Evolutionary conservation across 2,329 filamentous ascomycete species (phyloP), one percentile per base, ranked within the genome.

Genomic region (Waltergamsia citrina): DNA sequence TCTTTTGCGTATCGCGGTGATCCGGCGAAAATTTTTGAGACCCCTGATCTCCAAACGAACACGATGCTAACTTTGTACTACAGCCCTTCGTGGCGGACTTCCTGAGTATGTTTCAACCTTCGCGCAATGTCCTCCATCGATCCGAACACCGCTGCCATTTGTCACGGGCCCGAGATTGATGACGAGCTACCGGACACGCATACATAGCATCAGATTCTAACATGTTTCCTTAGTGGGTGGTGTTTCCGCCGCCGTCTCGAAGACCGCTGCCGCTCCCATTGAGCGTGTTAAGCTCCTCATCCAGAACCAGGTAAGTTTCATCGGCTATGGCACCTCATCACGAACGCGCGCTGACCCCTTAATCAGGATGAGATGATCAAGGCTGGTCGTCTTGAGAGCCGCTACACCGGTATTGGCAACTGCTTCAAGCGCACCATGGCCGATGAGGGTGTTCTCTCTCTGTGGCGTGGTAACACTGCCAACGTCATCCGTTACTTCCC

Each of bases 401-500:
- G 90, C 71, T 98, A 95, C 79, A 69, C 71, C 57, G 92, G 92
- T 66, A 96, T 98, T 63, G 59, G 46, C 42, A 92, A 98, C 66
- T 96, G 92, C 78, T 98, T 98, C 83, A 73, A 71, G 58, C 85
- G 92, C 65, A 96, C 92, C 62, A 77, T 76, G 48, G 79, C 80
- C 58, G 74, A 84, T 49, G 92, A 98, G 78, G 92, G 92, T 85
- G 70, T 92, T 56, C 81, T 92, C 67, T 81, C 90, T 49, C 78
- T 98, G 58, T 98, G 92, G 92, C 81, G 92, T 81, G 92, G 92
- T 72, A 98, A 98, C 86, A 98, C 92, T 65, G 92, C 92, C 86
- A 98, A 98, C 83, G 92, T 98, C 70, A 94, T 98, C 79, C 92
- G 92, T 84, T 98, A 98, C 78, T 98, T 98, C 86, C 92, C 92